Percentiles rank a stretch among this genome's conserved stretches.
Evolutionary conservation across 2,329 filamentous ascomycete genomes (phyloP).

Genomic region (Thelonectria blattea): DNA sequence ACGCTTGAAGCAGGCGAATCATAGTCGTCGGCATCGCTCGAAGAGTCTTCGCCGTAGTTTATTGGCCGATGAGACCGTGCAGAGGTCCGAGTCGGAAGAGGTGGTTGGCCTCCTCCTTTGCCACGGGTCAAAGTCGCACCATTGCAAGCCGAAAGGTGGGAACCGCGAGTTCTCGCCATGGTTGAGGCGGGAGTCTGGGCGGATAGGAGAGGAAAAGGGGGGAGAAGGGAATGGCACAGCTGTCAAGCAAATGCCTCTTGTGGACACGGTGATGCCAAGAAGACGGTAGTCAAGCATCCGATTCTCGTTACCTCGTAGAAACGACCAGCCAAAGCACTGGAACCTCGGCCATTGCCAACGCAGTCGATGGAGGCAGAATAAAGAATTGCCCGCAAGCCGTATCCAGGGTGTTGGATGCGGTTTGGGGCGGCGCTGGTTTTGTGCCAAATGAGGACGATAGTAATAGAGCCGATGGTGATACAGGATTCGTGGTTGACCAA

Average conservation of each 20-base stretch:
- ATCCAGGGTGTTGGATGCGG: not conserved
- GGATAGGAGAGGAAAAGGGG: not conserved
- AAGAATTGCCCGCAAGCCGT: not conserved
- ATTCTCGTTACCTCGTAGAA: not conserved
- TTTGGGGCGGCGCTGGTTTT: not conserved
- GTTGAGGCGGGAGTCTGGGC: slow-evolving; percentile 8
- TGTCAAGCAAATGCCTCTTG: not conserved
- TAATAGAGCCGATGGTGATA: not conserved
- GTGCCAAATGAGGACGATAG: not conserved
- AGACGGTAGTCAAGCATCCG: not conserved
- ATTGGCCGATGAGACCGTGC: slow-evolving; percentile 24
- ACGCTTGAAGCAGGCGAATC: slow-evolving; percentile 21
- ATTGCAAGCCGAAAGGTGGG: slow-evolving; percentile 19
- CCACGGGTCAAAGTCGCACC: slow-evolving; percentile 27
- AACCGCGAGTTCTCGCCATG: slow-evolving; percentile 41
- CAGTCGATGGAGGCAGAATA: not conserved
- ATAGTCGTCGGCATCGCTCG: slow-evolving; percentile 21
- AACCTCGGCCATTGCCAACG: not conserved
- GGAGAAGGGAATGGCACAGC: not conserved
- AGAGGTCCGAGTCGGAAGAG: slow-evolving; percentile 22
- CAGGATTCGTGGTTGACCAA: not conserved
- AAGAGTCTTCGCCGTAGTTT: slow-evolving; percentile 20
- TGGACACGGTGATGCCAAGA: not conserved
- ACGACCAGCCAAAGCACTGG: not conserved
- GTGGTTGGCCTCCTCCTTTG: slow-evolving; percentile 28